Base-by-base conservation (phyloP, 352 stramenopile species). In the Aphanomyces astaci region DNA sequence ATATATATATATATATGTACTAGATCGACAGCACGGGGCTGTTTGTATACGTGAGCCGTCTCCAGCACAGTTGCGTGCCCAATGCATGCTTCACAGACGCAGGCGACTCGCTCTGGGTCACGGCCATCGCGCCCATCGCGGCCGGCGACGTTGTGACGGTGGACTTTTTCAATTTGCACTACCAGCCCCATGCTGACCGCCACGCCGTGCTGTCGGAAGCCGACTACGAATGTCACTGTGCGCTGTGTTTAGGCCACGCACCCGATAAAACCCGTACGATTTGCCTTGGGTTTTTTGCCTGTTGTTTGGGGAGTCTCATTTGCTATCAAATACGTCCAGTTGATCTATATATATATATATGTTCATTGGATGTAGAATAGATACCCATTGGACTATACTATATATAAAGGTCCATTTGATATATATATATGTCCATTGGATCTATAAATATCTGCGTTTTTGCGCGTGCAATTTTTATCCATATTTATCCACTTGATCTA, bases 81-180 rank as follows among this genome's bases (percentile, higher is more conserved):
- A 90, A 87, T 72, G 89, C 81, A 66, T 89, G 76, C 76, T 88
- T 90, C 71, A 89, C 82, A 31, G 89, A 81, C 27, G 83, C 81
- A 60, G 79, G 84, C 43, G 75, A 75, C 30, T 78, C 76, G 65
- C 71, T 92, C n/a, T 90, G 79, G 81, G 86, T 92, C 76, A 90
- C 81, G 2, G 81, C 84, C 52, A 88, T 89, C 66, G 75, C 78
- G n/a, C 73, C 77, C 19, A 86, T 92, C 24, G 76, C 73, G 11
- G 75, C 75, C 4, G 79, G 81, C 56, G 78, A 89, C 53, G 75
- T 78, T 30, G 72, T 92, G 25, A 89, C 84, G 27, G 88, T 92
- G 57, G 84, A 92, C 73, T 89, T 88, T 54, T 82, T 79, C 60
- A 88, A 90, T 66, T 88, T 89, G 59, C 89, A 89, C 66, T 92